phyloP scores from a whole-genome alignment of 331 rosid genomes.

The Quercus lobata region DNA sequence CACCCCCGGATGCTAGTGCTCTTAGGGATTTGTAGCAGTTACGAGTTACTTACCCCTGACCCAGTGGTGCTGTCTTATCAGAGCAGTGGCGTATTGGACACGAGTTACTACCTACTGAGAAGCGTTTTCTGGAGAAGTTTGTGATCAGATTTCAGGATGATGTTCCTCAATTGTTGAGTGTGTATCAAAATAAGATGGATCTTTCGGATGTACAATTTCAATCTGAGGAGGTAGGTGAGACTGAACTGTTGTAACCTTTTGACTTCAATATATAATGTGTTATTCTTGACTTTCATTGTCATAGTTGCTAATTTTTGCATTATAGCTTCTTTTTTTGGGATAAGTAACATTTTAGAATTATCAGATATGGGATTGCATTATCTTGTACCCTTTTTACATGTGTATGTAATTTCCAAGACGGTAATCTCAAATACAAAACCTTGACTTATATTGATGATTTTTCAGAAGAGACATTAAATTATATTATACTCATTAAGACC shows the following conservation, averaged over 20 bases:
- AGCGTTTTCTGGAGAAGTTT: not conserved
- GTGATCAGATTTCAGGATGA: not conserved
- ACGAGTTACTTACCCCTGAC: too few relatives aligned
- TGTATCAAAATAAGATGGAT: not conserved
- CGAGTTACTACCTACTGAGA: not conserved
- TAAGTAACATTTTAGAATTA: too few relatives aligned
- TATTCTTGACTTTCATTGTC: not conserved
- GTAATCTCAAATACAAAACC: not conserved
- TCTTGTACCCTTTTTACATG: not conserved
- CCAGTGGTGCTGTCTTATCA: too few relatives aligned
- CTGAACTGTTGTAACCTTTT: not conserved
- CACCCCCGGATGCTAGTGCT: too few relatives aligned
- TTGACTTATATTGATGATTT: not conserved
- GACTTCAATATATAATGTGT: not conserved
- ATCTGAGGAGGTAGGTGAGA: not conserved
- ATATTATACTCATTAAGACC: not conserved
- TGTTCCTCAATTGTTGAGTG: not conserved
- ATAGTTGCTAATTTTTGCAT: not conserved
- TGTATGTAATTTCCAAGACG: not conserved
- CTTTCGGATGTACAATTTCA: not conserved
- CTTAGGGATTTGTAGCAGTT: too few relatives aligned
- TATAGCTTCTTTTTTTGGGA: not conserved
- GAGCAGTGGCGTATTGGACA: too few relatives aligned
- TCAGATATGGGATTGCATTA: not conserved
- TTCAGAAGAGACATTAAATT: not conserved